These are phyloP conservation scores for Exserohilum rostratum DNA, from an alignment of 2,329 filamentous ascomycete genomes.

Conservation along the genomic window DNA sequence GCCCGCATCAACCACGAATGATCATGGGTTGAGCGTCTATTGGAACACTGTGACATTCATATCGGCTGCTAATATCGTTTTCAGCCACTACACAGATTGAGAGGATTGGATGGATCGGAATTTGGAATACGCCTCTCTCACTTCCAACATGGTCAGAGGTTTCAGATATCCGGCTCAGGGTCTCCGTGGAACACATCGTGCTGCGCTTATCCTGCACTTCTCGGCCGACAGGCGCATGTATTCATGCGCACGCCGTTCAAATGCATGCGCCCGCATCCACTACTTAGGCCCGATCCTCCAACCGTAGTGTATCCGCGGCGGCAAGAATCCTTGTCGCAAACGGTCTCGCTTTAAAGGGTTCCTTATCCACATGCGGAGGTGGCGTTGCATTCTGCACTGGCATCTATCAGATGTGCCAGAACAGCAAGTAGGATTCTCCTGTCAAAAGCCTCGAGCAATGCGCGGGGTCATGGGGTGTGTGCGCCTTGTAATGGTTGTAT, in stretches of 20 bases:
- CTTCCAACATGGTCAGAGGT: neutral
- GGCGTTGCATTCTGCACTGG: neutral
- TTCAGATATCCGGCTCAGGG: neutral
- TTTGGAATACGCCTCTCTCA: neutral
- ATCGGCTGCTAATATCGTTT: neutral
- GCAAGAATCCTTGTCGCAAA: neutral
- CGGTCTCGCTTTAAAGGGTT: neutral
- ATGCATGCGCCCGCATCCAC: neutral
- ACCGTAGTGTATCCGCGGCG: no score
- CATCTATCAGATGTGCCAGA: neutral
- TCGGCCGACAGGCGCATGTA: neutral
- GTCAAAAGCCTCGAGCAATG: neutral
- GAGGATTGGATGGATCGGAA: neutral
- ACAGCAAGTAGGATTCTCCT: neutral
- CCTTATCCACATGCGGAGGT: neutral
- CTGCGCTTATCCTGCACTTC: neutral
- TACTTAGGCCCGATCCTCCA: neutral
- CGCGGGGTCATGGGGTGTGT: neutral
- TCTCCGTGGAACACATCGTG: neutral
- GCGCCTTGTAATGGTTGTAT: neutral
- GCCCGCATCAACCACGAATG: neutral
- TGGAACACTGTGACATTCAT: neutral
- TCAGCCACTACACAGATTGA: neutral
- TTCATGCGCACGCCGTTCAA: neutral
- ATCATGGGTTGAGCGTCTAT: neutral